Conservation (phyloP, 2,329 filamentous ascomycete genomes). For the Cladosporium halotolerans region DNA sequence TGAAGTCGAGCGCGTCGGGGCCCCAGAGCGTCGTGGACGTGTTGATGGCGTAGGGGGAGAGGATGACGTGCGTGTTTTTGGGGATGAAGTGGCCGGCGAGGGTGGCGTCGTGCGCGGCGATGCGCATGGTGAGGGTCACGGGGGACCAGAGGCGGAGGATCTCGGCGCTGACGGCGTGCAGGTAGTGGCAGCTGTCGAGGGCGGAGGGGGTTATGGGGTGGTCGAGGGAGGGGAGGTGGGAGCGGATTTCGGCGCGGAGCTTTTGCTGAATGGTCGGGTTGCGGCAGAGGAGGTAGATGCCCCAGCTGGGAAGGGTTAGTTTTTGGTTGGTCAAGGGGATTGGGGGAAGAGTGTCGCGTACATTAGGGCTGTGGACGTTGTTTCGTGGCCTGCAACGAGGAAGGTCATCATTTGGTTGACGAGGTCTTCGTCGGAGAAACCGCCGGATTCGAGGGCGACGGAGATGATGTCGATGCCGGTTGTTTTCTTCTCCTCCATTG, state of each 20-base stretch:
- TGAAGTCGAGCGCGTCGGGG: slow-evolving; percentile 64
- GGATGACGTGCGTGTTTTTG: slow-evolving; percentile 61
- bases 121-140: slow-evolving; percentile 64
- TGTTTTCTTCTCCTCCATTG: slow-evolving; percentile 37
- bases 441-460: slow-evolving; percentile 69
- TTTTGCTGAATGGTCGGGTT: slow-evolving; percentile 44
- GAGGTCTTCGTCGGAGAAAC: slow-evolving; percentile 72
- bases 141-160: slow-evolving; percentile 67
- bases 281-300: slow-evolving; percentile 47
- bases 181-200: slow-evolving; percentile 70
- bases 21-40: slow-evolving; percentile 67
- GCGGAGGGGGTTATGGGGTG: slow-evolving; percentile 46
- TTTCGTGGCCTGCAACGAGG: slow-evolving; percentile 56
- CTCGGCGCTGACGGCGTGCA: slow-evolving; percentile 74
- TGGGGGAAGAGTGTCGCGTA: background rate
- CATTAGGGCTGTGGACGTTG: slow-evolving; percentile 39
- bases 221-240: slow-evolving; percentile 39
- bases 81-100: slow-evolving; percentile 62
- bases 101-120: slow-evolving; percentile 57
- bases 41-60: slow-evolving; percentile 65
- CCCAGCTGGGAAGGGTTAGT: slow-evolving; percentile 38
- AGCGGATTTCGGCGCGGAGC: slow-evolving; percentile 47
- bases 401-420: slow-evolving; percentile 76
- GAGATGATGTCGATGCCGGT: slow-evolving; percentile 65
- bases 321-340: slow-evolving; percentile 33